Evolutionary conservation across 202 grass and related monocot species (phyloP).

Genomic region (Panicum virgatum): DNA sequence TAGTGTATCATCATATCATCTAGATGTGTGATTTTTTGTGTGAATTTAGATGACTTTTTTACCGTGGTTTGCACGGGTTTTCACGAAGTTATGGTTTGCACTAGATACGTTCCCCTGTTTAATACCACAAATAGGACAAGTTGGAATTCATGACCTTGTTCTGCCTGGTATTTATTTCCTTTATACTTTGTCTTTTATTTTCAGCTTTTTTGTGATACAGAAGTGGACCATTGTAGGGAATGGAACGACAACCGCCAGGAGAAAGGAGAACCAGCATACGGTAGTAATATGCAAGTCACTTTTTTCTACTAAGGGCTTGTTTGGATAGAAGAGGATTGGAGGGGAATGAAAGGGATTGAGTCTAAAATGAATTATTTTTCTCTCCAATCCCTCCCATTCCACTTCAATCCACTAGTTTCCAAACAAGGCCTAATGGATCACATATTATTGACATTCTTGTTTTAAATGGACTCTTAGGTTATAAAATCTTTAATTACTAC

Average conservation of each 20-base stretch:
- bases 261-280: conserved; percentile 67
- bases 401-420: no score
- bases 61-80: no score
- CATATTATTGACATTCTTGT: conserved; percentile 20
- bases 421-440: background rate
- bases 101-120: no score
- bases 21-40: no score
- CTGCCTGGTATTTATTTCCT: conserved; percentile 7
- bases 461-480: background rate
- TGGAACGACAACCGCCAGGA: conserved; percentile 75
- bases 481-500: conserved; percentile 22
- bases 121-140: background rate
- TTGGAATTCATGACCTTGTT: conserved; percentile 6
- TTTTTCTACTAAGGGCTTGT: no score
- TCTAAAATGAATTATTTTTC: no score
- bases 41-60: no score
- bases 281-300: conserved; percentile 71
- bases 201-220: conserved; percentile 96
- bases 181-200: conserved; percentile 38
- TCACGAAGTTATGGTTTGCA: no score
- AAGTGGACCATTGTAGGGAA: conserved; percentile 76
- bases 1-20: no score
- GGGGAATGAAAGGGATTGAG: no score
- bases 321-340: no score
- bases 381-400: no score